Percentiles rank a stretch among this genome's conserved stretches.
These are phyloP conservation scores for Amylostereum areolatum DNA, from an alignment of 1,284 basidiomycete species.

Conservation along the genomic window DNA sequence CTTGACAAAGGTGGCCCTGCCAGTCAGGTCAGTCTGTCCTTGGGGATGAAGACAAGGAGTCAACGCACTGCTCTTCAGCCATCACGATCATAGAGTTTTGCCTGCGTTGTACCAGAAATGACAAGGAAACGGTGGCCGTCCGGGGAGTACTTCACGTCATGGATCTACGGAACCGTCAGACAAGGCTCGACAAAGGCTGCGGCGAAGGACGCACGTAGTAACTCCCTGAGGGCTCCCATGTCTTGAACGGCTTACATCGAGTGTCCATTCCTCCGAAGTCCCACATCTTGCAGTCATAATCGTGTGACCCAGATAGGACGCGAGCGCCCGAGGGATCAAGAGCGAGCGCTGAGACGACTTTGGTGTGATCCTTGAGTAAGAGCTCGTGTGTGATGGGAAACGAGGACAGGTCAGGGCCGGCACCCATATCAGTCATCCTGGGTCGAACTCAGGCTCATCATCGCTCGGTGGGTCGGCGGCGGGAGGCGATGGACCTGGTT, in stretches of 20 bases:
- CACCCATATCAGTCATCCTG: conserved; percentile 40
- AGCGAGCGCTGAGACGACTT: conserved; percentile 88
- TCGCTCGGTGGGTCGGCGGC: conserved; percentile 8
- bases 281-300: conserved; percentile 98
- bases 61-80: conserved; percentile 83
- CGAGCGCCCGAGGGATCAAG: conserved; percentile 93
- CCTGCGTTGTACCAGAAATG: conserved; percentile 83
- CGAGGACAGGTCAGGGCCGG: conserved; percentile 41
- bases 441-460: conserved; percentile 63
- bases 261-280: conserved; percentile 98
- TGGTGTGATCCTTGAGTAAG: conserved; percentile 87
- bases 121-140: conserved; percentile 83
- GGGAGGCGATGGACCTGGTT: conserved; percentile 19
- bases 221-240: conserved; percentile 88
- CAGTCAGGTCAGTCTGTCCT: conserved; percentile 41
- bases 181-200: conserved; percentile 9
- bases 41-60: conserved; percentile 17
- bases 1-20: conserved; percentile 83
- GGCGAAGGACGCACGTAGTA: conserved; percentile 69
- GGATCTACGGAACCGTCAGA: conserved; percentile 48
- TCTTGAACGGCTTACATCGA: conserved; percentile 88
- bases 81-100: conserved; percentile 85
- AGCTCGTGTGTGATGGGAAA: conserved; percentile 89
- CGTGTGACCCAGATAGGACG: conserved; percentile 87
- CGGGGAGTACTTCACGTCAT: conserved; percentile 83